phyloP scores from a whole-genome alignment of 805 yeast genomes.

The Nadsonia fulvescens region DNA sequence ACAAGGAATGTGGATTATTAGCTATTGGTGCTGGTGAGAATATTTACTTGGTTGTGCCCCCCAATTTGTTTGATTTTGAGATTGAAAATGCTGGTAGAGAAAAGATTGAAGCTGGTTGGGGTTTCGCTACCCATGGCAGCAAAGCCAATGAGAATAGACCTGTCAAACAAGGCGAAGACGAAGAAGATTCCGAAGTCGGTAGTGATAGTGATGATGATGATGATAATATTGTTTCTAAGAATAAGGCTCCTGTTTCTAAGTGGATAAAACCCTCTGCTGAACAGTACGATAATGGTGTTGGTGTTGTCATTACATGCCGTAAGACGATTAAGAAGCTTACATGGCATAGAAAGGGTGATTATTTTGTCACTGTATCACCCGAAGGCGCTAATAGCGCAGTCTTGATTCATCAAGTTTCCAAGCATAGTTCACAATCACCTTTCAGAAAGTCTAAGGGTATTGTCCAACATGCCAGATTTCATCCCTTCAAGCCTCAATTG shows the following conservation, averaged over 20 bases:
- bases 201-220: slow-evolving; percentile 21
- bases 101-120: slow-evolving; percentile 80
- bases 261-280: slow-evolving; percentile 69
- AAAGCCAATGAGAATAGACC: slow-evolving; percentile 17
- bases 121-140: slow-evolving; percentile 35
- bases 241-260: slow-evolving; percentile 37
- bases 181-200: slow-evolving; percentile 16
- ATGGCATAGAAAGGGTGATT: slow-evolving; percentile 97
- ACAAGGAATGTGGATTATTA: slow-evolving; percentile 44
- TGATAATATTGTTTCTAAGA: slow-evolving; percentile 14
- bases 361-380: slow-evolving; percentile 92
- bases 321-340: slow-evolving; percentile 60
- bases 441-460: slow-evolving; percentile 86
- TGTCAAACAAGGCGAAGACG: slow-evolving; percentile 12
- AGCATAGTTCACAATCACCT: slow-evolving; percentile 90
- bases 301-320: slow-evolving; percentile 47
- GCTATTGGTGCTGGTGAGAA: slow-evolving; percentile 74
- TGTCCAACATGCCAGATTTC: slow-evolving; percentile 91
- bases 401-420: slow-evolving; percentile 82
- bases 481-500: slow-evolving; percentile 86
- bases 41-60: slow-evolving; percentile 68
- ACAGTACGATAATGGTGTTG: slow-evolving; percentile 45
- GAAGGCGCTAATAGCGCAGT: slow-evolving; percentile 79
- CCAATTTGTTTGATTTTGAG: slow-evolving; percentile 65
- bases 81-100: slow-evolving; percentile 66